A percentile compares a stretch with the other conserved stretches of the same genome.
Evolutionary conservation across 148 eudicot species (phyloP).

Genomic region (Linanthus parryae): DNA sequence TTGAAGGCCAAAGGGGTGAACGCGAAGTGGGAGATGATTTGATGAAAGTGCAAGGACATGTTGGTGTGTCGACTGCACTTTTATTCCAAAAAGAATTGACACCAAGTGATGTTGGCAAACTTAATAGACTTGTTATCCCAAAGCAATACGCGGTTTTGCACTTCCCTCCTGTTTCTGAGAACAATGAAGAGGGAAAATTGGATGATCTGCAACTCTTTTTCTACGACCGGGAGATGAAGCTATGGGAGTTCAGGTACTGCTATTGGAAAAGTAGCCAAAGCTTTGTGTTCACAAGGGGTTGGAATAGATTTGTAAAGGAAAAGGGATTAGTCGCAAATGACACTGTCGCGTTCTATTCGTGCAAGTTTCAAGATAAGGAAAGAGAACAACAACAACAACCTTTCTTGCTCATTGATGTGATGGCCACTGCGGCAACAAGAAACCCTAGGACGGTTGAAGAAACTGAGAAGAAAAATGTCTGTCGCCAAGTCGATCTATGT

Average conservation of each 20-base stretch:
- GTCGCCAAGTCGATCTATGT: no score
- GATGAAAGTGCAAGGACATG: not conserved
- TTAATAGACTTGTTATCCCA: slow-evolving; percentile 46
- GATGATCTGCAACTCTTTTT: slow-evolving; percentile 19
- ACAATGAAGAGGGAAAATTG: not conserved
- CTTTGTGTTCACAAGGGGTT: slow-evolving; percentile 45
- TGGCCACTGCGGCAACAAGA: not conserved
- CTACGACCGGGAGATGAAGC: slow-evolving; percentile 22
- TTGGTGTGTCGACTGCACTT: slow-evolving; percentile 10
- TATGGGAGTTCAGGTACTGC: slow-evolving; percentile 42
- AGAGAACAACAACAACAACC: slow-evolving; percentile 16
- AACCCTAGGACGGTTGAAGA: not conserved
- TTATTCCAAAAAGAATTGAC: slow-evolving; percentile 41
- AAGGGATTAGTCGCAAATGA: slow-evolving; percentile 33
- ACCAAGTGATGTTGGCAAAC: slow-evolving; percentile 49
- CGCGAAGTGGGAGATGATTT: not conserved
- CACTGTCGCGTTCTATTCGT: slow-evolving; percentile 21
- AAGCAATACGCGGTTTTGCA: slow-evolving; percentile 37
- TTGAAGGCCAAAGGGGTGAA: not conserved
- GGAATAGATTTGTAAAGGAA: slow-evolving; percentile 47
- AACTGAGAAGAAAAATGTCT: not conserved
- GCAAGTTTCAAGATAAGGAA: slow-evolving; percentile 9
- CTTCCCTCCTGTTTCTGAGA: slow-evolving; percentile 7
- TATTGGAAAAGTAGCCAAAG: slow-evolving; percentile 56
- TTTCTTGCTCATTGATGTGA: not conserved